phyloP scores from a whole-genome alignment of 2,329 filamentous ascomycete genomes.

The Bipolaris sorokiniana region DNA sequence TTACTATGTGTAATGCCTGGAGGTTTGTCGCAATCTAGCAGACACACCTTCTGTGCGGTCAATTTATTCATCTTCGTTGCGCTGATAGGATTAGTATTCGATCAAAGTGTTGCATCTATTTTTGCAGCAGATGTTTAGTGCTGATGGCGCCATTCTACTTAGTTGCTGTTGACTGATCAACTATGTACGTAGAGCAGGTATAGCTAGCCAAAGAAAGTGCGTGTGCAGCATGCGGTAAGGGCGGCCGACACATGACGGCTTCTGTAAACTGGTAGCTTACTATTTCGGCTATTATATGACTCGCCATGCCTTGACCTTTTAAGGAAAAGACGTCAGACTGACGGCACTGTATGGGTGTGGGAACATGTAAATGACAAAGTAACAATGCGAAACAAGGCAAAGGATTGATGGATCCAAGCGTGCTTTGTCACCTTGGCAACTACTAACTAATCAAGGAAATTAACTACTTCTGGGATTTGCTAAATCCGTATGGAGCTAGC shows the following conservation, averaged over 20 bases:
- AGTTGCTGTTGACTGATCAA: not conserved
- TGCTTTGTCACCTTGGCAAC: not conserved
- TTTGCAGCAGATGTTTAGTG: not conserved
- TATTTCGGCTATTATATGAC: not conserved
- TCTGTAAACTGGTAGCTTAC: not conserved
- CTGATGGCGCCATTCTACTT: not conserved
- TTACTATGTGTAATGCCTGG: constrained; percentile 3
- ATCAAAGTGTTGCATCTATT: not conserved
- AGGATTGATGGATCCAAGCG: not conserved
- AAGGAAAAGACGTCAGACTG: not conserved
- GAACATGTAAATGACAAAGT: not conserved
- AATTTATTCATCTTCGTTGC: not conserved
- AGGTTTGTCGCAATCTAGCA: not conserved
- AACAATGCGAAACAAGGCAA: not conserved
- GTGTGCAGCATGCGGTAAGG: not conserved
- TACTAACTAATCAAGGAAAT: not conserved
- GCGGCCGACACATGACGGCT: not conserved
- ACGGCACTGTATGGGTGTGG: not conserved
- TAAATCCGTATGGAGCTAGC: not conserved
- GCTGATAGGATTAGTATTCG: not conserved
- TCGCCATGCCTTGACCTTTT: not conserved
- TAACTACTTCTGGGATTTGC: not conserved
- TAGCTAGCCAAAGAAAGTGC: not conserved
- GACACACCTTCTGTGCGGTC: not conserved
- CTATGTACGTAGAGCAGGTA: not conserved